Evolutionary conservation across 176 grass and related monocot species (phyloP).

Genomic region (Pharus latifolius): DNA sequence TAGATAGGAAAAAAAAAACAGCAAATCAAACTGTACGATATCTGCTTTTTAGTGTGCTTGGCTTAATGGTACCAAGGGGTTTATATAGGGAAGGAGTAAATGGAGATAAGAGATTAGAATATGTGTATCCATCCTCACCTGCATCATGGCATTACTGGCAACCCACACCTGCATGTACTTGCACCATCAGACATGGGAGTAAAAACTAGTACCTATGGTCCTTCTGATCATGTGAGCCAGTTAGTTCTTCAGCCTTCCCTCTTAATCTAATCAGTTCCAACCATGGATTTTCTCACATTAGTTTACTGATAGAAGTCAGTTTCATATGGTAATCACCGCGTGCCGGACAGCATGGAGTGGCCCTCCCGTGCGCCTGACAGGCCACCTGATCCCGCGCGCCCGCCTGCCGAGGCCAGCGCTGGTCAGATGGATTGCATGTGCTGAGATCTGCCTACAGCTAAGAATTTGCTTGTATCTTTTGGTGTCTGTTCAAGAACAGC

Average conservation of each 20-base stretch:
- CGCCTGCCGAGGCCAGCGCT: neutral
- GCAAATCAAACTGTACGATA: neutral
- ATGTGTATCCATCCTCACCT: neutral
- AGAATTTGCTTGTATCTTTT: slow-evolving; percentile 6
- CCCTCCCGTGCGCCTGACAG: neutral
- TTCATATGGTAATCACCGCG: neutral
- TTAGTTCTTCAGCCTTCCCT: neutral
- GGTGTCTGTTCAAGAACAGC: neutral
- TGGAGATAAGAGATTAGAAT: neutral
- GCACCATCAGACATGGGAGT: slow-evolving; percentile 25
- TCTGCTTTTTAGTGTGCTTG: neutral
- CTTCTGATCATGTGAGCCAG: slow-evolving; percentile 25
- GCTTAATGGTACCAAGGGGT: neutral
- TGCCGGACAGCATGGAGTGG: slow-evolving; percentile 3
- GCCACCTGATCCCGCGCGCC: neutral
- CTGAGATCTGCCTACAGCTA: slow-evolving; percentile 27
- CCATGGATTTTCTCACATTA: neutral
- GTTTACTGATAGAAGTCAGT: neutral
- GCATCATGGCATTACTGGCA: slow-evolving; percentile 29
- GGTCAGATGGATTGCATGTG: slow-evolving; percentile 9
- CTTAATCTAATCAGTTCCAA: neutral
- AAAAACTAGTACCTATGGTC: slow-evolving; percentile 10
- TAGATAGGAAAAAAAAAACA: neutral
- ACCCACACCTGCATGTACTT: slow-evolving; percentile 17
- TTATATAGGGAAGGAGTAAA: slow-evolving; percentile 22